phyloP scores from a whole-genome alignment of 805 yeast genomes.

The Pichia insulana region DNA sequence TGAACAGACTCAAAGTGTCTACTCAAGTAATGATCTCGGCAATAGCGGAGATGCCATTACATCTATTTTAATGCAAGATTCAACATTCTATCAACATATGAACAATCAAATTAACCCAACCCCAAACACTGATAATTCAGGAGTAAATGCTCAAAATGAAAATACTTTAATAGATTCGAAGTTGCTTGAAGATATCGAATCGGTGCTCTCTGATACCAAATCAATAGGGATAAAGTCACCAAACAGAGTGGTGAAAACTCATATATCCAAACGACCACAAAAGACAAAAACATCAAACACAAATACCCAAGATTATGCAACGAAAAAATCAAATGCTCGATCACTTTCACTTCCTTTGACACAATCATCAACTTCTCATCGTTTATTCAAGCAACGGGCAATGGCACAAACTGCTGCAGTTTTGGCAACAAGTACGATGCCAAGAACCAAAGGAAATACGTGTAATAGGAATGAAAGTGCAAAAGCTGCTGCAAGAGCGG shows the following conservation, averaged over 20 bases:
- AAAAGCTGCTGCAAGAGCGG: conserved; percentile 10
- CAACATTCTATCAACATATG: no score
- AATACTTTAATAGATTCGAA: neutral
- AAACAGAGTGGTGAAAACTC: no score
- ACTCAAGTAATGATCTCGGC: no score
- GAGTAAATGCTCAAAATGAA: neutral
- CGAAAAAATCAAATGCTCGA: conserved; percentile 5
- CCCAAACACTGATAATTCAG: neutral
- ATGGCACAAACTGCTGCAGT: conserved; percentile 10
- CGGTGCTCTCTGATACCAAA: neutral
- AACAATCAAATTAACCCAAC: no score
- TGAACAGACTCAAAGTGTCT: no score
- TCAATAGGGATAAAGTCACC: neutral
- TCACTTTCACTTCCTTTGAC: neutral
- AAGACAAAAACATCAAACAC: neutral
- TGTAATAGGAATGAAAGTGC: conserved; percentile 3
- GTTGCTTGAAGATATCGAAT: neutral
- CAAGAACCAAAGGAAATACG: neutral
- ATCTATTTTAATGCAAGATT: no score
- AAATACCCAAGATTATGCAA: neutral
- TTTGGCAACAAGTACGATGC: neutral
- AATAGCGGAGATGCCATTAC: no score
- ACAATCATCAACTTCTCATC: conserved; percentile 2
- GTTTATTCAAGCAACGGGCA: conserved; percentile 3
- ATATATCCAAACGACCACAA: no score